Conservation (phyloP, 768 basidiomycete species). For the Suillus discolor region DNA sequence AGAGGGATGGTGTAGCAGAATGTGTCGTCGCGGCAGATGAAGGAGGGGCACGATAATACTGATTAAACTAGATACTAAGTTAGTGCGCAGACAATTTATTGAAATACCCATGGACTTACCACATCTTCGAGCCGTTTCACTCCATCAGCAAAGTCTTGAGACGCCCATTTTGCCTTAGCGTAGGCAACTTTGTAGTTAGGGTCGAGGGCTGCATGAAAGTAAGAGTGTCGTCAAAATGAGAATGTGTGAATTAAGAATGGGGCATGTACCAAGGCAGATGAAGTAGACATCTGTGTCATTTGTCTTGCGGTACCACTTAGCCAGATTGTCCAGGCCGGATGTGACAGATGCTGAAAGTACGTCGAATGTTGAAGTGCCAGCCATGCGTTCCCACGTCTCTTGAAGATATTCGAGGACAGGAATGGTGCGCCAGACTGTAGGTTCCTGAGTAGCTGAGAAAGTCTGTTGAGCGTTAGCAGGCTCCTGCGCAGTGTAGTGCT, state of each 20-base stretch:
- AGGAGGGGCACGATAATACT: background rate
- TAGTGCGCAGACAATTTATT: conserved; percentile 1
- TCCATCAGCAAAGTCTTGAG: background rate
- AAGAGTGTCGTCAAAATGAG: conserved; percentile 1
- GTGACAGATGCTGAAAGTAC: conserved; percentile 10
- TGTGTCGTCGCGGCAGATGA: background rate
- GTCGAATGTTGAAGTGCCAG: conserved; percentile 13
- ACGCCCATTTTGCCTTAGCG: background rate
- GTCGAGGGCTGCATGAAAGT: conserved; percentile 5
- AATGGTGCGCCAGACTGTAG: conserved; percentile 21
- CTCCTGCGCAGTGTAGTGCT: conserved; percentile 14
- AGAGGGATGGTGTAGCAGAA: background rate
- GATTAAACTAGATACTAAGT: conserved; percentile 3
- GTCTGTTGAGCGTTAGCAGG: conserved; percentile 19
- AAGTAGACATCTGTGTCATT: conserved; percentile 13
- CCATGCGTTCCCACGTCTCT: conserved; percentile 19
- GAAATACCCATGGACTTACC: background rate
- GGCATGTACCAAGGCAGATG: background rate
- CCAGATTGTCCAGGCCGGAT: conserved; percentile 14
- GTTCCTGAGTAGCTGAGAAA: conserved; percentile 14
- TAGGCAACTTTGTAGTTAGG: conserved; percentile 10
- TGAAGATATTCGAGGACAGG: conserved; percentile 21
- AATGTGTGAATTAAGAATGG: background rate
- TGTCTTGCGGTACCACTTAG: conserved; percentile 11
- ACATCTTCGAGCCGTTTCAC: background rate